Conservation (phyloP, 2,329 filamentous ascomycete species). For the Purpureocillium takamizusanense region DNA sequence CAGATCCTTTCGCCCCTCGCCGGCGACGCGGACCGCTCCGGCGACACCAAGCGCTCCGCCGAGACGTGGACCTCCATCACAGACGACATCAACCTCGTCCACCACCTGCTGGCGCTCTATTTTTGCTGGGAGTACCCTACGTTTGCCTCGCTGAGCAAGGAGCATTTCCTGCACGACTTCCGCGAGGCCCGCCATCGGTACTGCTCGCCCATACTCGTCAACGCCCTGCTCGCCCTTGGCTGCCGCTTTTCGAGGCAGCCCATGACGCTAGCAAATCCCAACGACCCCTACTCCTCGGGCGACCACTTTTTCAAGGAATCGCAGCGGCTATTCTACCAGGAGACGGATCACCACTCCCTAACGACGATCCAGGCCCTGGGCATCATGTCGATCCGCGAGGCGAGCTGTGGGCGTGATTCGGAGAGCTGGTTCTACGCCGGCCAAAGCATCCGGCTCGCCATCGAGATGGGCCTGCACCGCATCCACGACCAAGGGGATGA, state of each 20-base stretch:
- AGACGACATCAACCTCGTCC: conserved; percentile 45
- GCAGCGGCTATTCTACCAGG: conserved; percentile 48
- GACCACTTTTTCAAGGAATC: conserved; percentile 69
- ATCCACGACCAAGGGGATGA: conserved; percentile 37
- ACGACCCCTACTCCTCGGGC: conserved; percentile 56
- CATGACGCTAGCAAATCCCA: conserved; percentile 51
- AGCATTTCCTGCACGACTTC: conserved; percentile 62
- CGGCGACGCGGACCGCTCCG: conserved; percentile 30
- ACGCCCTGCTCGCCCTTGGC: conserved; percentile 55
- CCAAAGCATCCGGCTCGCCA: conserved; percentile 61
- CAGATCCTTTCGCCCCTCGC: conserved; percentile 39
- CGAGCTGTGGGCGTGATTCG: conserved; percentile 62
- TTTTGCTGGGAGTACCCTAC: conserved; percentile 73
- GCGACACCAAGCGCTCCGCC: conserved; percentile 29
- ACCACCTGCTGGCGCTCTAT: conserved; percentile 57
- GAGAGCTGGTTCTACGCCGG: conserved; percentile 66
- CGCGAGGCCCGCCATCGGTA: conserved; percentile 50
- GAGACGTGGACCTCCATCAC: conserved; percentile 54
- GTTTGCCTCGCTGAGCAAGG: conserved; percentile 63
- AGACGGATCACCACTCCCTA: conserved; percentile 50
- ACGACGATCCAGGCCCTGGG: conserved; percentile 68
- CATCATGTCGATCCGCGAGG: conserved; percentile 68
- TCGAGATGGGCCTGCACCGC: conserved; percentile 63
- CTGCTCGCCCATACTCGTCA: conserved; percentile 59
- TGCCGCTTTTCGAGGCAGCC: conserved; percentile 61